Base-by-base conservation (phyloP, 2,329 filamentous ascomycete genomes). In the Pleoardoris graminearum region DNA sequence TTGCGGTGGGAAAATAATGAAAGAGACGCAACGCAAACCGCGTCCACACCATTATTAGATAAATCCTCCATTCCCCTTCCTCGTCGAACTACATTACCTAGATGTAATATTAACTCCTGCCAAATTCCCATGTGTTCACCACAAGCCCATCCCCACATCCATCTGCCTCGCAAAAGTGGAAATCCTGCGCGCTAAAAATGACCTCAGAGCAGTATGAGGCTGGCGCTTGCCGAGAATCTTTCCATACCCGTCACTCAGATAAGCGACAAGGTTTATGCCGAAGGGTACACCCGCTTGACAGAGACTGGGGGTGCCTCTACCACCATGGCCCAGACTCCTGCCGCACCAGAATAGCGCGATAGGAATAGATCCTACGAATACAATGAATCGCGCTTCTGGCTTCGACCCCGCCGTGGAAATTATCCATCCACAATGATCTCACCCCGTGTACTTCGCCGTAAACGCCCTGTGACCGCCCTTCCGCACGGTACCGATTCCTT, bases 381-480 rank as follows among this genome's bases (percentile, higher is more conserved):
- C 51, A 65, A 70, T 69, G 6, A 94, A 79, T n/a, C 90, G 84
- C 37, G 16, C 81, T 76, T 74, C 93, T 88, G 3, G 90, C 85
- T 0, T 51, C 11, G 48, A 43, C 5, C 48, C 43, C 43, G 12
- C 51, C 47, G 23, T 50, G 51, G 14, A 54, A n/a, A 19, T 47
- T 23, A 30, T 51, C 51, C 19, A 50, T 51, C 47, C 41, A 54
- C 8, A 46, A 38, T 8, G 50, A 52, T 14, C 43, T 43, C 16
- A 36, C 35, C n/a, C n/a, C n/a, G n/a, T n/a, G n/a, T n/a, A 7
- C 7, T 25, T 35, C 14, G 14, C 16, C 7, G 19, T 25, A 46
- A 12, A 36, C 3, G 11, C 30, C 36, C 30, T 35, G 16, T 12
- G 19, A 11, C 43, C 43, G 43, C 43, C 43, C 43, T 46, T 46